Evolutionary conservation across 208 protist species (phyloP), one percentile per base, ranked within the genome.

Genomic region (Wallacemonas sp.): DNA sequence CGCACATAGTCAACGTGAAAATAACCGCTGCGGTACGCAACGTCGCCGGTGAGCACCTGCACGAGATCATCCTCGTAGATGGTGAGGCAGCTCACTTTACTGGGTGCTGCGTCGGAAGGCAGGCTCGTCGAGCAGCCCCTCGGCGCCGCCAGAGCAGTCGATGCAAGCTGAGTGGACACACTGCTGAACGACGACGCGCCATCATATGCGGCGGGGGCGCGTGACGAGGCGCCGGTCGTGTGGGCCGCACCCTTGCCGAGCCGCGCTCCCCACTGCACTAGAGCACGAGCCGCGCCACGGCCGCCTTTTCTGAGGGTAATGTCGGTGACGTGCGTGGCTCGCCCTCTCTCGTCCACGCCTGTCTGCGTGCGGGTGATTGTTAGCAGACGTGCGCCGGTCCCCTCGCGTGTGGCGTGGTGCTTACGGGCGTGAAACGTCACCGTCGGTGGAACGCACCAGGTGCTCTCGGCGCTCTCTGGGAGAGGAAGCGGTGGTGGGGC

Each of bases 391-490:
- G 63, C 70, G 22, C 80, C 78, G 1, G 66, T 67, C 19, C 80
- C 73, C 19, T 58, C 65, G 39, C 84, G 77, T 12, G 80, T 87
- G 44, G 79, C 57, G 66, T 90, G 84, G 46, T 90, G 84, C 65
- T 90, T 90, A 63, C 71, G 63, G 3, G 87, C 60, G 52, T 52
- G 50, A 73, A 87, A 68, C 12, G 48, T 68, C 27, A 58, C 65
- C 24, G 42, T 55, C 59, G 30, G 21, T 21, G 21, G 45, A 48
- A 29, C 48, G 34, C 17, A 45, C 58, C 27, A 50, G 44, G 34
- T 8, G 2, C 17, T 17, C 1, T 42, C 37, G 24, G 24, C 6
- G 45, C 24, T 6, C 24, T 52, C 45, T 2, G 45, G 19, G 3
- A 52, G 45, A 4, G 32, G 6, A 3, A 52, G 45, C 12, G 53